Evolutionary conservation across 306 rosid genomes (phyloP), one percentile per base, ranked within the genome.

Genomic region (Calophaca sinica): DNA sequence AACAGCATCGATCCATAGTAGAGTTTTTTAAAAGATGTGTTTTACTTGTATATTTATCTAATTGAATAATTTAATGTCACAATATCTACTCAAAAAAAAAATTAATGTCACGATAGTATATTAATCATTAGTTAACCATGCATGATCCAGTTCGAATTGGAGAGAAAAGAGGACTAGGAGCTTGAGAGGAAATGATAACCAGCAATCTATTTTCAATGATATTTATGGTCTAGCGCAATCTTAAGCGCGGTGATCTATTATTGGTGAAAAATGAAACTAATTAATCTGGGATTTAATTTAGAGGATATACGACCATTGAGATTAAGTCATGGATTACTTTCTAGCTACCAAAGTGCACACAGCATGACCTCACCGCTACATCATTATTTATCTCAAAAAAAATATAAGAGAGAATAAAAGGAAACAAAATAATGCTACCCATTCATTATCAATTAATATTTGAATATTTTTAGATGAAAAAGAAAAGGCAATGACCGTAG

Each of bases 341-440:
- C 26, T 10, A 73, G 65, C 62, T 44, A 77, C 69, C 45, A 45
- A 66, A 76, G 55, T 67, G 84, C 83, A 74, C 3, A 9, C 35
- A 86, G 86, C 87, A 72, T 88, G 93, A 90, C 85, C 79, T 83
- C 83, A 86, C 46, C 32, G 75, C 78, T 75, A 74, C 88, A 54
- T 86, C 86, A 88, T 46, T 57, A 20, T 35, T 46, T 57, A 46
- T 20, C 10, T 58, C 8, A 75, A 51, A 61, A 2, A 6, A 7
- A 5, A 31, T 0, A n/a, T 0, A 4, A 54, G 1, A n/a, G 48
- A 65, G 31, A 46, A 14, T 8, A 5, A 39, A 75, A 41, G 6
- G 50, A 65, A 7, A 12, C 3, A 44, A 68, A 77, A 68, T n/a
- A 53, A 70, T 48, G 50, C 13, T 42, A 28, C 20, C 46, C 36